phyloP scores from a whole-genome alignment of 2,329 filamentous ascomycete genomes.

The Neopestalotiopsis rosae region DNA sequence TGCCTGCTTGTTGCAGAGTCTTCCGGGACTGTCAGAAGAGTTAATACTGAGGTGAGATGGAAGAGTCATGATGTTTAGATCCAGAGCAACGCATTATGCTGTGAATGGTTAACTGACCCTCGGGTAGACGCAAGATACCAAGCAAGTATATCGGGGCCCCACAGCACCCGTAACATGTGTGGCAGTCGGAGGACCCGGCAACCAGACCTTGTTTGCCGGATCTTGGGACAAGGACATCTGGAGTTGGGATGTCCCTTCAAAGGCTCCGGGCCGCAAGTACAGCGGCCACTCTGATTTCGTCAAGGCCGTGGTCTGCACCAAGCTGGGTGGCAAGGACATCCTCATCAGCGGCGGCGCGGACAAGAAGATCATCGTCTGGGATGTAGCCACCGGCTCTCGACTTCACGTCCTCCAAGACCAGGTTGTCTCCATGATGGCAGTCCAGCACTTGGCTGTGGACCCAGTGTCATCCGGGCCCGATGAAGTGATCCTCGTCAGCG shows the following conservation, averaged over 20 bases:
- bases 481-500: slow-evolving; percentile 71
- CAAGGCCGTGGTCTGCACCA: slow-evolving; percentile 74
- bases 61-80: not conserved
- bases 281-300: slow-evolving; percentile 90
- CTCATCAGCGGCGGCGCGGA: slow-evolving; percentile 80
- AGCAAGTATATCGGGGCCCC: slow-evolving; percentile 71
- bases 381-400: slow-evolving; percentile 68
- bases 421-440: slow-evolving; percentile 71
- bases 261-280: slow-evolving; percentile 61
- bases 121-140: slow-evolving; percentile 45
- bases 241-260: slow-evolving; percentile 75
- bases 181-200: slow-evolving; percentile 63
- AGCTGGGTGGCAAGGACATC: slow-evolving; percentile 63
- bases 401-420: slow-evolving; percentile 82
- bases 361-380: slow-evolving; percentile 84
- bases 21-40: slow-evolving; percentile 75
- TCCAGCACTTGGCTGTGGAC: slow-evolving; percentile 82
- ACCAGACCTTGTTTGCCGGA: slow-evolving; percentile 76
- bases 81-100: not conserved
- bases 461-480: slow-evolving; percentile 59
- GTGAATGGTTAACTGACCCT: not conserved
- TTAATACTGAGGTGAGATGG: slow-evolving; percentile 72
- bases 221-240: slow-evolving; percentile 95
- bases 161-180: slow-evolving; percentile 81
- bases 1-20: slow-evolving; percentile 85